Evolutionary conservation across 179 eudicot genomes (phyloP).

Genomic region (Gypsophila paniculata): DNA sequence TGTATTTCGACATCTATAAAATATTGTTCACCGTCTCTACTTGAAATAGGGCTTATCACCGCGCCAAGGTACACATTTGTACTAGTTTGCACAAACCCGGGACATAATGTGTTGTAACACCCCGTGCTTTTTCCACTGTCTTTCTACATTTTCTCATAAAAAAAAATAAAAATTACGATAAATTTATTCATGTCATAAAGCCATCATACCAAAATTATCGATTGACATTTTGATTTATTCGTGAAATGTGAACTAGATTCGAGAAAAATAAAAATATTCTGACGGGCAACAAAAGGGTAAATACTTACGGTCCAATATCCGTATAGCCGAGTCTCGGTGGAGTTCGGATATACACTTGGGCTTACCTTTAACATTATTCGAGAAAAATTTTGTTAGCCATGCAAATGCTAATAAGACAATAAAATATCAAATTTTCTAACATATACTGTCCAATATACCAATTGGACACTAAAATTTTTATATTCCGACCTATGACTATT

Average conservation of each 20-base stretch:
- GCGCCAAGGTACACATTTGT: conserved; percentile 19
- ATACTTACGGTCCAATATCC: conserved; percentile 9
- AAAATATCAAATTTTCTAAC: too few relatives aligned
- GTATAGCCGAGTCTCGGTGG: background rate
- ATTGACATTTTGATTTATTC: too few relatives aligned
- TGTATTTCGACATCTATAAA: background rate
- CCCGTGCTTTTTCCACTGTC: conserved; percentile 25
- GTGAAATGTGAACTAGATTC: too few relatives aligned
- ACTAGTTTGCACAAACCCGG: conserved; percentile 36
- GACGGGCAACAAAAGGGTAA: too few relatives aligned
- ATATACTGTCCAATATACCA: too few relatives aligned
- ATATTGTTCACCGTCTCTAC: background rate
- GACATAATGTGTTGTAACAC: conserved; percentile 26
- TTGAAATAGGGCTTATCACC: background rate
- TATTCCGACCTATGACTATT: too few relatives aligned
- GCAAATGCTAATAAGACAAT: too few relatives aligned
- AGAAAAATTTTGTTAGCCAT: background rate
- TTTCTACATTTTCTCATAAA: conserved; percentile 13
- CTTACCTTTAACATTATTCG: background rate
- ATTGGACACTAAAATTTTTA: too few relatives aligned
- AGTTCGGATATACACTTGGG: background rate
- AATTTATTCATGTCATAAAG: background rate
- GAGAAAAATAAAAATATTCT: too few relatives aligned
- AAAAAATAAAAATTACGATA: too few relatives aligned
- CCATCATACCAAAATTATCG: background rate